These are phyloP conservation scores for Pythium utonaiense DNA, from an alignment of 352 stramenopile species.

Conservation along the genomic window DNA sequence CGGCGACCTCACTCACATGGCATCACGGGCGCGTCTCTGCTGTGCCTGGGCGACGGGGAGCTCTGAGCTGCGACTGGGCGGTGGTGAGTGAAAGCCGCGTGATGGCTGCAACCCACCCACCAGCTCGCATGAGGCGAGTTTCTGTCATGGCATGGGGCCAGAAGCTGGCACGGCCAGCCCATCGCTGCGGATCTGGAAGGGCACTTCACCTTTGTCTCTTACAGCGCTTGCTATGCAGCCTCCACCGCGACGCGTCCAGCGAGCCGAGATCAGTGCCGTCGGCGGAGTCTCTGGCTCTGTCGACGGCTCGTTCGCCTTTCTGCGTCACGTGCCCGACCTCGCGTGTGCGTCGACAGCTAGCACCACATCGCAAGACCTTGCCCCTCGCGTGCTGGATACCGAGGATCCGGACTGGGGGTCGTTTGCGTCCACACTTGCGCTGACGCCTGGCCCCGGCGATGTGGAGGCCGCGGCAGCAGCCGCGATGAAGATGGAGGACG, in stretches of 20 bases:
- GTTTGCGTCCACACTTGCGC: conserved; percentile 19
- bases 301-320: conserved; percentile 21
- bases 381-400: neutral
- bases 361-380: neutral
- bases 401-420: conserved; percentile 14
- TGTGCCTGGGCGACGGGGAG: conserved; percentile 5
- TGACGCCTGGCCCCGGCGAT: neutral
- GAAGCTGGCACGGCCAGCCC: neutral
- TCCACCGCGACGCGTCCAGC: conserved; percentile 1
- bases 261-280: neutral
- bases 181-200: neutral
- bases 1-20: neutral
- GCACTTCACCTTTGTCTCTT: neutral
- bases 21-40: neutral
- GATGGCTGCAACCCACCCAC: conserved; percentile 15
- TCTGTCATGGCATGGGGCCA: conserved; percentile 18
- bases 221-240: conserved; percentile 2
- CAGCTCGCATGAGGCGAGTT: conserved; percentile 18
- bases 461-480: neutral
- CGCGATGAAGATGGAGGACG: conserved; percentile 11
- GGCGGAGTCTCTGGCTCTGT: too few relatives aligned
- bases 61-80: conserved; percentile 9
- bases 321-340: conserved; percentile 16
- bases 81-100: conserved; percentile 15
- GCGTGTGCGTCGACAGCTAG: neutral